phyloP scores from a whole-genome alignment of 805 yeast species.

The Barnettozyma wickerhamii region DNA sequence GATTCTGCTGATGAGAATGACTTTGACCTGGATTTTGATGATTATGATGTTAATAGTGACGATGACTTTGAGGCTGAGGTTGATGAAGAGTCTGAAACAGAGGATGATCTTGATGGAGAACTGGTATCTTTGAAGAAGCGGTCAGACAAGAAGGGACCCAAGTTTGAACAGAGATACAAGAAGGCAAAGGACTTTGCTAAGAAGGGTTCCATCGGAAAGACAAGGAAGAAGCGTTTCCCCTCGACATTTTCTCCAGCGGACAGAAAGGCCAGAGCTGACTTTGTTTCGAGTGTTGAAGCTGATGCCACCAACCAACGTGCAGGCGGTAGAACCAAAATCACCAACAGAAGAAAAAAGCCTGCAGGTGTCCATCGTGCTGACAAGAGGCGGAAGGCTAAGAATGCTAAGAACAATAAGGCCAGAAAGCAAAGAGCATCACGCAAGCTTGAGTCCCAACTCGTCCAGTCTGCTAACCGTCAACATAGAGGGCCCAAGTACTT shows the following conservation, averaged over 20 bases:
- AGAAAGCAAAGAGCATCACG: neutral
- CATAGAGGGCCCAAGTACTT: conserved; percentile 4
- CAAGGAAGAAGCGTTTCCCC: conserved; percentile 3
- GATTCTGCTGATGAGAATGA: too few relatives aligned
- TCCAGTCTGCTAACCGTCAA: conserved; percentile 4
- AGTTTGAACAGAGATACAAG: neutral
- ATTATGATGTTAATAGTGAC: too few relatives aligned
- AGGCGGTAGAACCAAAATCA: conserved; percentile 3
- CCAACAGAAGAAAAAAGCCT: conserved; percentile 1
- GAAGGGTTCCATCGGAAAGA: conserved; percentile 8
- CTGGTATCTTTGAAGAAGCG: too few relatives aligned
- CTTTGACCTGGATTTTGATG: too few relatives aligned
- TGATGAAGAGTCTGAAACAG: too few relatives aligned
- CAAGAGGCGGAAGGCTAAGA: neutral
- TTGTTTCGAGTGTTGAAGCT: neutral
- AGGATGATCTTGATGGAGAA: too few relatives aligned
- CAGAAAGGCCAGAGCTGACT: conserved; percentile 1
- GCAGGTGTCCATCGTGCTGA: conserved; percentile 5
- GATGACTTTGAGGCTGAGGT: too few relatives aligned
- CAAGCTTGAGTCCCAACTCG: neutral
- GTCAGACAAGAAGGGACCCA: too few relatives aligned
- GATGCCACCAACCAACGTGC: neutral
- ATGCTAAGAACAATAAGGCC: neutral
- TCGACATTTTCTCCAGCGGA: conserved; percentile 10
- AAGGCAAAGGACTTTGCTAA: conserved; percentile 13